Base-by-base conservation (phyloP, 2,329 filamentous ascomycete genomes). In the Colletotrichum orchidophilum region DNA sequence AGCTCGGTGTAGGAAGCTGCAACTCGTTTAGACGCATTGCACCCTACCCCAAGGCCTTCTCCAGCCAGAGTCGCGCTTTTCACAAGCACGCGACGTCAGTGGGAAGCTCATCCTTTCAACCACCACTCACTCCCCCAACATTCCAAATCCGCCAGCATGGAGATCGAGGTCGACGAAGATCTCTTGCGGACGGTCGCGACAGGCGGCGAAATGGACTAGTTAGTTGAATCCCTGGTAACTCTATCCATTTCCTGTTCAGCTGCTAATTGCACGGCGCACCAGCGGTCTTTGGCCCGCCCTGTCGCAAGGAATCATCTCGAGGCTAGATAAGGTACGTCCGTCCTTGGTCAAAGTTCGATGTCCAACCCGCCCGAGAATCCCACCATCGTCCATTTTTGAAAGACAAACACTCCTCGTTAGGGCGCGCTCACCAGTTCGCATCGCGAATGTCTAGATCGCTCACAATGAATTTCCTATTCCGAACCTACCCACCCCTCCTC, bases 401-500 rank as follows among this genome's bases (percentile, higher is more conserved):
- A 66, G 46, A 54, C 61, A 60, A 80, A 67, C 42, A 54, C 61
- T 42, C 26, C 62, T 29, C 42, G 59, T 27, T 55, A 71, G 69
- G 63, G 69, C 65, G 52, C 33, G 66, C 29, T 42, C 52, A 53
- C 66, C 27, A 67, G 52, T 57, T 72, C 54, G 64, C 60, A 66
- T 63, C 29, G 50, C 63, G 70, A 67, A 55, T 69, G 31, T 60
- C 35, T 60, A 97, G 94, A 96, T 95, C 75, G 89, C 93, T 50
- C 88, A 89, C 80, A 87, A 90, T 78, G 91, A 92, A 63, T 97
- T 97, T 76, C 91, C 93, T 52, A 91, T 92, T 75, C 93, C 93
- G 12, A 86, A 84, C 63, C 81, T 90, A 63, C 86, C 87, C 39
- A 82, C 83, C 18, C 82, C 83, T 13, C 82, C 83, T 13, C 81